Base-by-base conservation (phyloP, 2,329 filamentous ascomycete species). In the Ceratocystis destructans region DNA sequence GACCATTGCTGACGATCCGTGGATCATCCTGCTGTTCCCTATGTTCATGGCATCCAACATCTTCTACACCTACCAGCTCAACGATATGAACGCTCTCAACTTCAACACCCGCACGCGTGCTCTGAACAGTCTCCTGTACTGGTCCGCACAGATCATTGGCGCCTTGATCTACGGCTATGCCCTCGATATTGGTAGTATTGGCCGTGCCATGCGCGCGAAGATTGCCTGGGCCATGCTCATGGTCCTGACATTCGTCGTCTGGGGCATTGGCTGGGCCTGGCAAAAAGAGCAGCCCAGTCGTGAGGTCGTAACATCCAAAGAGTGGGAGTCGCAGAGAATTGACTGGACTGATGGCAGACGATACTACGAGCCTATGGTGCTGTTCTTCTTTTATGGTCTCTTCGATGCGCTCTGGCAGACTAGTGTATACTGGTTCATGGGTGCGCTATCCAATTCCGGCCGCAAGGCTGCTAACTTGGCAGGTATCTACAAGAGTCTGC, bases 351-450 rank as follows among this genome's bases (percentile, higher is more conserved):
- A 84, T 66, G 76, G 79, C 33, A 84, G 83, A 65, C 67, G 69
- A 25, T 94, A 87, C 73, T 80, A 87, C 67, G 90, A 87, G 0
- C 88, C 89, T 12, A 89, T 96, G 83, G 90, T 96, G 74, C 77
- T 96, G 64, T 95, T 91, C 79, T 89, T 96, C 72, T 92, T 92
- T 76, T 95, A 94, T 74, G 90, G 90, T 50, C 87, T 94, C 75
- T 94, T 87, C 71, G 93, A 96, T 74, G 90, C 92, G 55, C 83
- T 86, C 65, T 96, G 90, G 87, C 93, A 97, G 79, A 93, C 90
- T 0, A 86, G 81, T 72, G 86, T 92, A 62, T 96, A 97, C 80
- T 96, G 92, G 92, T 90, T 84, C 73, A 96, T 97, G 88, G 93
- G 93, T 63, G 84, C 92, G 6, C 81, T 96, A 55, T 92, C 89